Evolutionary conservation across 2,329 filamentous ascomycete species (phyloP), one percentile per base, ranked within the genome.

Genomic region (Rutstroemia sp.): DNA sequence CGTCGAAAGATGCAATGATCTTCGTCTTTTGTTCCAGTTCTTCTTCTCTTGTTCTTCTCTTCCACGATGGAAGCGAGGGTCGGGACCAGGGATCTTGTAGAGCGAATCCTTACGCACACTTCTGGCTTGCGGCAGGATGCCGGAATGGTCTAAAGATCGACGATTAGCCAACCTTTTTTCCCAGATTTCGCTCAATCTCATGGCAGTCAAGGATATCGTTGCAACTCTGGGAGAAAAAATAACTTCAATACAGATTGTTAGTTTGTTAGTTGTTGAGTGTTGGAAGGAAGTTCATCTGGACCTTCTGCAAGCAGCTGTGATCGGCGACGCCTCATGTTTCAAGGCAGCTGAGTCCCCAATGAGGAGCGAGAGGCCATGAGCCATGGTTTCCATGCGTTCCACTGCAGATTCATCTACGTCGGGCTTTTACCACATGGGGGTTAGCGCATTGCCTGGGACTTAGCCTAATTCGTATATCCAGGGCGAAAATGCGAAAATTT

Each of bases 281-380:
- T 39, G 10, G 21, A 40, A 54, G 52, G 52, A 54, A 49, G 45
- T 48, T 40, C 52, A 40, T 40, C 34, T 54, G 36, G 34, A 54
- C 46, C 46, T 55, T 55, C 46, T 55, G 19, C 25, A 55, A 55
- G 49, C 25, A 40, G 52, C 21, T 17, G 36, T 44, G 52, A 55
- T 50, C 52, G 46, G 12, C 52, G 17, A 50, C 46, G 52, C 46
- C 52, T 44, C 36, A 23, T 36, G 46, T 55, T 55, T 50, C 25
- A 50, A 16, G 4, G 10, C 23, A 55, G 52, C 52, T 55, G 52
- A 55, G 45, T 38, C 45, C 45, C 52, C 52, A 55, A 55, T 55
- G 52, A 44, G 36, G 49, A n/a, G n/a, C 50, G 34, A 48, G 25
- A 42, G 34, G 21, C 27, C 27, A 14, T 49, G 19, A n/a, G n/a